These are phyloP conservation scores for Diaporthe destruens DNA, from an alignment of 2,329 filamentous ascomycete species.

Conservation along the genomic window DNA sequence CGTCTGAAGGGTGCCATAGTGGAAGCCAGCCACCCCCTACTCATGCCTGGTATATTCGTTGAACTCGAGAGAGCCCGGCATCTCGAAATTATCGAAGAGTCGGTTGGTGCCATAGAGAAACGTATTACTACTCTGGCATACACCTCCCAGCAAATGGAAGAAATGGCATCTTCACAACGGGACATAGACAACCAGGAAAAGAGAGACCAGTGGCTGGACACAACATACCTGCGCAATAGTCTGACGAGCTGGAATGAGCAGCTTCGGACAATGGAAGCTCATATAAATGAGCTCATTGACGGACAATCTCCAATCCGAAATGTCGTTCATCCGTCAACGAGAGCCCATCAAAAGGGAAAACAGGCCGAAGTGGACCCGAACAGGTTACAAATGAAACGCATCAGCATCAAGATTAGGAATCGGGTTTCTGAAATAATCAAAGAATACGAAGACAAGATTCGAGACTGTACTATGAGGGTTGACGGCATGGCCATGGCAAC, in stretches of 20 bases:
- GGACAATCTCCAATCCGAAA: neutral
- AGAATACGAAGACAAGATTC: conserved; percentile 50
- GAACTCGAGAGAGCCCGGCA: neutral
- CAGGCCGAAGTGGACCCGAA: neutral
- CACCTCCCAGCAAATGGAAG: neutral
- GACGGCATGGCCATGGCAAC: conserved; percentile 53
- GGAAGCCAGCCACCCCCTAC: neutral
- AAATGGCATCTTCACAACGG: neutral
- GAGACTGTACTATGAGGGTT: conserved; percentile 51
- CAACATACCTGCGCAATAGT: neutral
- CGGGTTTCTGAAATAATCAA: conserved; percentile 45
- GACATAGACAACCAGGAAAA: neutral
- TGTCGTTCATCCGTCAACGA: neutral
- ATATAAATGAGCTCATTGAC: neutral
- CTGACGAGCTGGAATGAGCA: neutral
- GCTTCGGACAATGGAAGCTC: neutral
- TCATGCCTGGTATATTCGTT: neutral
- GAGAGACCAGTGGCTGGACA: neutral
- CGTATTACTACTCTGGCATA: neutral
- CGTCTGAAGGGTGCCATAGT: conserved; percentile 32
- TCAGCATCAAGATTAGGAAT: conserved; percentile 39
- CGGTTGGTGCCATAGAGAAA: neutral
- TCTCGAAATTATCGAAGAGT: neutral
- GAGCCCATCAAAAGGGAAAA: too few species aligned
- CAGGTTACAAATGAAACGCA: neutral